Conservation (phyloP, 208 protist genomes). For the Crithidia brevicula region DNA sequence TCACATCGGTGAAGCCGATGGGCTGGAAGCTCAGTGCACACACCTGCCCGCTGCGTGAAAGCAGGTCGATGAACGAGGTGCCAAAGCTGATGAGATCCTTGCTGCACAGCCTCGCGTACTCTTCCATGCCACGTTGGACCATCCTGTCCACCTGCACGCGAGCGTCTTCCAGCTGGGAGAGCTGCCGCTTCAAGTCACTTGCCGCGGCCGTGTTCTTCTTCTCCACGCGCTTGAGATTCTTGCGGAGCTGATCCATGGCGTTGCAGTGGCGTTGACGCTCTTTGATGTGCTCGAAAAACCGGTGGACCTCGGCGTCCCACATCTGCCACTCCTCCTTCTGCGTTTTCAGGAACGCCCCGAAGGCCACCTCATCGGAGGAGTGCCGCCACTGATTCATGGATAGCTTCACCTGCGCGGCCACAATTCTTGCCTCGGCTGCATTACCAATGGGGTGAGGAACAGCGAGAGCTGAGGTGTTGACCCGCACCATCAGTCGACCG, state of each 20-base stretch:
- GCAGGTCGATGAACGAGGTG: background rate
- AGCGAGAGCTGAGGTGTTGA: background rate
- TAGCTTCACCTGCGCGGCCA: background rate
- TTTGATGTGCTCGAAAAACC: background rate
- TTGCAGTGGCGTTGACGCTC: background rate
- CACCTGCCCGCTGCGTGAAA: slow-evolving; percentile 3
- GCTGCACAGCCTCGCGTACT: slow-evolving; percentile 2
- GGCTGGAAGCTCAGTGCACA: slow-evolving; percentile 11
- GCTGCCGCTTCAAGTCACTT: background rate
- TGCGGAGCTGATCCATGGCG: background rate
- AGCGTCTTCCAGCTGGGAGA: background rate
- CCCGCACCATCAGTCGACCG: slow-evolving; percentile 4
- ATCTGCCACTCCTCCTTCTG: slow-evolving; percentile 7
- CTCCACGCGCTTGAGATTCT: background rate
- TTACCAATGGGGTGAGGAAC: background rate
- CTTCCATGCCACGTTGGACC: background rate
- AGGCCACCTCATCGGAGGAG: background rate
- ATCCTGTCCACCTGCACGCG: background rate
- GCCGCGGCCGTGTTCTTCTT: background rate
- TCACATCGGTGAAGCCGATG: background rate
- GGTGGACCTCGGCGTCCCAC: background rate
- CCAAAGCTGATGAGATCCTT: background rate
- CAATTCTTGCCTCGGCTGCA: background rate
- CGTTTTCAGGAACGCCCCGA: background rate
- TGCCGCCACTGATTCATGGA: slow-evolving; percentile 9